phyloP scores from a whole-genome alignment of 495 filamentous ascomycete genomes.

The Xylaria venustula region DNA sequence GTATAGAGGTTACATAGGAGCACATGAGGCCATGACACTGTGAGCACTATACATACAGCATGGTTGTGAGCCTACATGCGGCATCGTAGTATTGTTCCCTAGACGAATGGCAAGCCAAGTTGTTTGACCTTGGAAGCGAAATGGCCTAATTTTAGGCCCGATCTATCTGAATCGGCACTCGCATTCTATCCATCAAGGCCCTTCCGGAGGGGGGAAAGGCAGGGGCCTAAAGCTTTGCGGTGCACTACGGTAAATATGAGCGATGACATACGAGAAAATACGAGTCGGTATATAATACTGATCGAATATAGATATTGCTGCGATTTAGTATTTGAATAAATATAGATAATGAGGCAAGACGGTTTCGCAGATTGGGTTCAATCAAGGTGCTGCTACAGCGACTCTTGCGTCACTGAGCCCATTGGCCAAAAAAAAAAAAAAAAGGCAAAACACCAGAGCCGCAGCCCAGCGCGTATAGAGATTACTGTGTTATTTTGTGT shows the following conservation, averaged over 20 bases:
- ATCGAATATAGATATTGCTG: background rate
- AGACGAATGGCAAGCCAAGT: background rate
- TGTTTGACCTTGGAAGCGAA: conserved; percentile 1
- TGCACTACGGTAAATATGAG: background rate
- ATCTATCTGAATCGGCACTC: conserved; percentile 5
- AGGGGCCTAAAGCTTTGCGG: background rate
- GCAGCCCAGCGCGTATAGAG: background rate
- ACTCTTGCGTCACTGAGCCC: conserved; percentile 5
- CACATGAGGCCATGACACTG: conserved; percentile 2
- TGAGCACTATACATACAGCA: background rate
- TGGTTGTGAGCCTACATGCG: background rate
- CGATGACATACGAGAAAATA: background rate
- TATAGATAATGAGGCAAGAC: background rate
- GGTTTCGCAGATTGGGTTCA: background rate
- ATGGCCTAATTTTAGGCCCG: conserved; percentile 14
- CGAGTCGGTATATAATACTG: background rate
- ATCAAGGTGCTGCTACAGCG: background rate
- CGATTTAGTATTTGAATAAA: background rate
- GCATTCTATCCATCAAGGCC: too few relatives aligned
- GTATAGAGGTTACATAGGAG: background rate
- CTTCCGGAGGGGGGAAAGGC: background rate
- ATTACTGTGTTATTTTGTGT: conserved; percentile 23
- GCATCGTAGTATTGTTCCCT: conserved; percentile 1
- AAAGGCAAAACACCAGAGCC: background rate
- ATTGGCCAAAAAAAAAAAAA: background rate